Conservation (phyloP, 805 yeast genomes). For the Candida ficus region DNA sequence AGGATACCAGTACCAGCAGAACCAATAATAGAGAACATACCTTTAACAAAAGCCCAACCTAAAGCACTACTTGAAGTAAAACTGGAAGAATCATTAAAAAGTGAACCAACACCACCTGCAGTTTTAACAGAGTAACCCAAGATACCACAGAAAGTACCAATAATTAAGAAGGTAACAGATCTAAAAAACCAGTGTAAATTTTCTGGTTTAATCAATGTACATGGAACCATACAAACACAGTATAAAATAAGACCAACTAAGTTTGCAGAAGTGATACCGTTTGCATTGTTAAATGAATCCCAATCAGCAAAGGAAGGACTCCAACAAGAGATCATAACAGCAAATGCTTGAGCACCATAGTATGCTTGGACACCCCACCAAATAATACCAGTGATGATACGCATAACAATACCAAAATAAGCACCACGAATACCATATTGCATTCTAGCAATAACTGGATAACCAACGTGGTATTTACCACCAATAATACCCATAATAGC, state of each 20-base stretch:
- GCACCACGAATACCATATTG: conserved; percentile 33
- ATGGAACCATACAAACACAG: conserved; percentile 28
- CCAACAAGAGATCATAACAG: conserved; percentile 26
- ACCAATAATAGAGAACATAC: conserved; percentile 24
- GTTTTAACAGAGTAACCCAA: conserved; percentile 25
- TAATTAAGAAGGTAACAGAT: conserved; percentile 22
- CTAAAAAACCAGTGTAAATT: conserved; percentile 24
- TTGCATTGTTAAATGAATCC: conserved; percentile 25
- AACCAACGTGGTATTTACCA: conserved; percentile 31
- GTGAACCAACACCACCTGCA: conserved; percentile 26
- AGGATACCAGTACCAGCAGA: conserved; percentile 27
- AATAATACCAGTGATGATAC: conserved; percentile 32
- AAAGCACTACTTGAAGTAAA: conserved; percentile 9
- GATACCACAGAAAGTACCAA: conserved; percentile 28
- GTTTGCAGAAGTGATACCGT: conserved; percentile 34
- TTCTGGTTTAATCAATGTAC: conserved; percentile 28
- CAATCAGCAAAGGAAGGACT: conserved; percentile 20
- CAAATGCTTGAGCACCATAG: conserved; percentile 32
- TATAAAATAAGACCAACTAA: conserved; percentile 36
- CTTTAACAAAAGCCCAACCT: conserved; percentile 28
- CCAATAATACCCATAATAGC: conserved; percentile 25
- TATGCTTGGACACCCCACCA: conserved; percentile 37
- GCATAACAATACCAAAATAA: conserved; percentile 30
- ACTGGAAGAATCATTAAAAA: conserved; percentile 11
- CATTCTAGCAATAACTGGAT: conserved; percentile 32